phyloP scores from a whole-genome alignment of 2,329 filamentous ascomycete species.

The Aureobasidium pullulans region DNA sequence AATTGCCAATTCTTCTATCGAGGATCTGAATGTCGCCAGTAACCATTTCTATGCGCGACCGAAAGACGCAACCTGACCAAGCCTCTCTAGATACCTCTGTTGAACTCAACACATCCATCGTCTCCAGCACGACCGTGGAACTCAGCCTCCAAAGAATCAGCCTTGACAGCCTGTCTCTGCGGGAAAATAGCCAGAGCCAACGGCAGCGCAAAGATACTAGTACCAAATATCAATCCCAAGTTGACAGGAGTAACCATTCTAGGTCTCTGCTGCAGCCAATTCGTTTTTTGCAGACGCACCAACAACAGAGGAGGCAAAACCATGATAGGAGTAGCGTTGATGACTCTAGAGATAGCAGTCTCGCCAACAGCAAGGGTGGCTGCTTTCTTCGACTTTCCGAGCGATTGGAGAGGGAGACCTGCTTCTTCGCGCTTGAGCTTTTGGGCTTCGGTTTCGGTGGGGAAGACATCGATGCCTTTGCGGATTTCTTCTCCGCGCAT shows the following conservation, averaged over 20 bases:
- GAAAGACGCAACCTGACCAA: no score
- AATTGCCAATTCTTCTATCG: no score
- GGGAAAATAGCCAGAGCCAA: constrained; percentile 88
- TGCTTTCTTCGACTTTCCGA: constrained; percentile 83
- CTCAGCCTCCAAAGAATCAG: constrained; percentile 70
- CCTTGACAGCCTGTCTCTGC: constrained; percentile 75
- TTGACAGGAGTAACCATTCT: constrained; percentile 75
- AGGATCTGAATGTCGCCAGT: no score
- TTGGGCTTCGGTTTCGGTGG: constrained; percentile 65
- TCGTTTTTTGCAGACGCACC: constrained; percentile 72
- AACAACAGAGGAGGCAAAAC: constrained; percentile 83
- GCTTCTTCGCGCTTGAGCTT: constrained; percentile 43
- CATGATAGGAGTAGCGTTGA: constrained; percentile 97
- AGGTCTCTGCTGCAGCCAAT: constrained; percentile 74
- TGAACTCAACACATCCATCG: constrained; percentile 85
- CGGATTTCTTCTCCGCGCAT: constrained; percentile 97
- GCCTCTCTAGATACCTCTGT: constrained; percentile 72
- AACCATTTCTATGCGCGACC: no score
- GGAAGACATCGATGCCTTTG: constrained; percentile 86
- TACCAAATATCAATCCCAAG: constrained; percentile 75
- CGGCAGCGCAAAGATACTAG: constrained; percentile 81
- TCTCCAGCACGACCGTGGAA: constrained; percentile 77
- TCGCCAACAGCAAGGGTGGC: constrained; percentile 85
- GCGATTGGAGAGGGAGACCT: constrained; percentile 36
- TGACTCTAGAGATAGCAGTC: constrained; percentile 81